Base-by-base conservation (phyloP, 768 basidiomycete species). In the Leccinum variicolor region DNA sequence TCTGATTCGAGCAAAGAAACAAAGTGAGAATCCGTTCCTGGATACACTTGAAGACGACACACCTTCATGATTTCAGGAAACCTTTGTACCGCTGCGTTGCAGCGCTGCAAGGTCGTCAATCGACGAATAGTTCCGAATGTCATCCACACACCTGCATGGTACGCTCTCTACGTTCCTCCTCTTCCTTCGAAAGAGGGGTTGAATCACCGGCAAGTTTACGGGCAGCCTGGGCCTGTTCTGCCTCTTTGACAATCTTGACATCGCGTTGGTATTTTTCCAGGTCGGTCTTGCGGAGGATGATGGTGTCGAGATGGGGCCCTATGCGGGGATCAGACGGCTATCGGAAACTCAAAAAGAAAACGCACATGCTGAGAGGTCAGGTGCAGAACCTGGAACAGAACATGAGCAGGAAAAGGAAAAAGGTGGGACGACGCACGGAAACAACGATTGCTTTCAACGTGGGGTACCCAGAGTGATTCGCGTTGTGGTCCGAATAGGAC, bases 201-300 rank as follows among this genome's bases (percentile, higher is more conserved):
- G 55, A 19, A 39, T 14, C 10, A 3, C 5, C 8, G 17, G 2
- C 46, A 9, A 9, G 3, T 19, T 9, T 41, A 41, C n/a, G 39
- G 21, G 8, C 7, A 0, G 29, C 47, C n/a, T 17, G n/a, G 6
- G 50, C 50, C 14, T 19, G 11, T 23, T 43, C 46, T 2, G 49
- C 52, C 15, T 26, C 52, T n/a, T 23, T 50, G 41, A 58, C 64
- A 0, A 33, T 52, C 13, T 10, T 1, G n/a, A 53, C 13, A 6
- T 68, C 61, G 8, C 8, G 15, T 19, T 48, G 21, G 45, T 53
- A 57, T 25, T 36, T 48, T 23, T 54, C 58, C 55, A 56, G 63
- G 5, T 71, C 66, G 6, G 55, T 36, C 51, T 58, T 64, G 54
- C 66, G 72, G 39, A 72, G 13, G 10, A 66, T 34, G 28, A 62